These are phyloP conservation scores for Diaporthe longicolla DNA, from an alignment of 2,329 filamentous ascomycete genomes.

Conservation along the genomic window DNA sequence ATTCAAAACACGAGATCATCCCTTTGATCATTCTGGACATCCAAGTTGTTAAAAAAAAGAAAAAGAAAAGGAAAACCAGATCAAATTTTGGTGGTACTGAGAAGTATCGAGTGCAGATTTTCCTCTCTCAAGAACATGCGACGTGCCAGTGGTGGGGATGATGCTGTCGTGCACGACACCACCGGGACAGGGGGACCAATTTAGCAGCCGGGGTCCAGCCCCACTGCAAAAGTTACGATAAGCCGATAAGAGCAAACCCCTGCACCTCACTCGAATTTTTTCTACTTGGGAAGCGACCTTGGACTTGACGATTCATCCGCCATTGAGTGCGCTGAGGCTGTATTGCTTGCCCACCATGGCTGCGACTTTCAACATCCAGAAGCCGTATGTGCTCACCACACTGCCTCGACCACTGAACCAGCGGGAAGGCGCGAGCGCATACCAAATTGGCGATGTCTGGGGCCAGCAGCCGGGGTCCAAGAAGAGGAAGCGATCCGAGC, in stretches of 20 bases:
- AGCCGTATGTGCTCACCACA: constrained; percentile 73
- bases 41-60: background rate
- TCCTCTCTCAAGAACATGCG: background rate
- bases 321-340: constrained; percentile 1
- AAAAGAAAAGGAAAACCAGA: background rate
- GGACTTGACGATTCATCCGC: background rate
- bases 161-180: background rate
- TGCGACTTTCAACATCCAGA: constrained; percentile 73
- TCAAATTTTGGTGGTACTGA: background rate
- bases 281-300: constrained; percentile 6
- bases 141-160: background rate
- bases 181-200: background rate
- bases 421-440: constrained; percentile 58
- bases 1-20: background rate
- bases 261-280: constrained; percentile 40
- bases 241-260: constrained; percentile 40
- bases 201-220: background rate
- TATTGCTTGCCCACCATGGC: constrained; percentile 59
- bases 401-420: constrained; percentile 71
- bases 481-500: constrained; percentile 74
- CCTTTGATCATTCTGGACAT: background rate
- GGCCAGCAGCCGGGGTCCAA: constrained; percentile 70
- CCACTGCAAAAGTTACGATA: constrained; percentile 35
- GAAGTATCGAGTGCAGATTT: background rate
- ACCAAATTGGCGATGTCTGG: constrained; percentile 73